These are phyloP conservation scores for Gardenia jasminoides DNA, from an alignment of 257 asterid species.

Conservation along the genomic window DNA sequence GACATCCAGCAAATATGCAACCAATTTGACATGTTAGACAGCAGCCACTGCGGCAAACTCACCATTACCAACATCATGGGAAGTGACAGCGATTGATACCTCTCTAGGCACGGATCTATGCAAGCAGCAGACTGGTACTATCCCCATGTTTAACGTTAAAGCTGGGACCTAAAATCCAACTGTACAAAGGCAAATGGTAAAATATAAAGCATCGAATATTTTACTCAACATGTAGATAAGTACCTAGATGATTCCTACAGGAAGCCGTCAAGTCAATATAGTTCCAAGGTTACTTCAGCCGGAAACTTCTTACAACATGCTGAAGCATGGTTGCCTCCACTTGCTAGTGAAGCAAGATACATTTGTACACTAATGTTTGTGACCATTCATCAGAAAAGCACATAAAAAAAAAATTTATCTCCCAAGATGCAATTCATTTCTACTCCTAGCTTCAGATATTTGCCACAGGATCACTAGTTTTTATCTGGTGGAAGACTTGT, in stretches of 20 bases:
- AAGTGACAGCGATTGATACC: background rate
- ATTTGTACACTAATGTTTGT: background rate
- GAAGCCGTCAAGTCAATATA: background rate
- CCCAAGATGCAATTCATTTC: background rate
- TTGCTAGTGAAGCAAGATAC: background rate
- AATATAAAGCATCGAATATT: background rate
- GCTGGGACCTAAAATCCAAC: slow-evolving; percentile 1
- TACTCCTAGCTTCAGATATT: background rate
- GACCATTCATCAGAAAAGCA: background rate
- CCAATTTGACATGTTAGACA: slow-evolving; percentile 14
- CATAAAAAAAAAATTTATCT: background rate
- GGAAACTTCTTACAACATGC: background rate
- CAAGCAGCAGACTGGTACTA: slow-evolving; percentile 19
- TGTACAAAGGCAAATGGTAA: background rate
- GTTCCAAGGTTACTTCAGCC: background rate
- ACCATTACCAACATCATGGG: slow-evolving; percentile 6
- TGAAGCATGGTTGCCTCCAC: background rate
- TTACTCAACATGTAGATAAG: slow-evolving; percentile 4
- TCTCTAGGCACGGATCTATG: background rate
- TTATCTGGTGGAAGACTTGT: background rate
- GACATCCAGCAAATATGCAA: slow-evolving; percentile 16
- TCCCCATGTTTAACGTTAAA: background rate
- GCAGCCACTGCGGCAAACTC: slow-evolving; percentile 11
- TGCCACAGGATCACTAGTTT: background rate
- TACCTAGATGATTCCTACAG: background rate